A percentile compares a stretch with the other conserved stretches of the same genome.
phyloP scores from a whole-genome alignment of 345 rosid species.

The Heritiera littoralis region DNA sequence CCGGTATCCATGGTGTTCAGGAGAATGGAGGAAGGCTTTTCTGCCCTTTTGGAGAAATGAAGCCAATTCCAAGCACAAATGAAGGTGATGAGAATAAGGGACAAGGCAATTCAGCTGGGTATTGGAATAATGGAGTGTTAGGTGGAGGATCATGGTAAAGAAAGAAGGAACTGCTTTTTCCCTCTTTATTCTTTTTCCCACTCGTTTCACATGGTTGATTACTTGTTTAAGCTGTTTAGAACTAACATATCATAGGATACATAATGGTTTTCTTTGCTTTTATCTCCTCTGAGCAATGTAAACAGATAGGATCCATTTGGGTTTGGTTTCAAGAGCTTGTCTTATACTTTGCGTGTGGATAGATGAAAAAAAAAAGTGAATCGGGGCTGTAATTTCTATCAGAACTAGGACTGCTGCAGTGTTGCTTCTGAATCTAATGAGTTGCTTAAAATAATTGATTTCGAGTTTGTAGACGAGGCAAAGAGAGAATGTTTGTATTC shows the following conservation, averaged over 20 bases:
- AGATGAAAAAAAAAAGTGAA: conserved; percentile 29
- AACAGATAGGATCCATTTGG: conserved; percentile 26
- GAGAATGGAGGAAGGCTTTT: conserved; percentile 46
- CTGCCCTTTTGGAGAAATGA: conserved; percentile 49
- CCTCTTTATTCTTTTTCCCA: not conserved
- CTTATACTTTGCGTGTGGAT: conserved; percentile 24
- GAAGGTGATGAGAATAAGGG: conserved; percentile 48
- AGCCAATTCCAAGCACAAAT: conserved; percentile 32
- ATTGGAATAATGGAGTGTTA: conserved; percentile 48
- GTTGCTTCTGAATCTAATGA: conserved; percentile 17
- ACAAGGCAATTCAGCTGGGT: conserved; percentile 43
- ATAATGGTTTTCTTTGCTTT: conserved; percentile 6
- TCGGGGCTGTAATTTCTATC: conserved; percentile 19
- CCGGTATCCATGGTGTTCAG: conserved; percentile 29
- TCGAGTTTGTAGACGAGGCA: not conserved
- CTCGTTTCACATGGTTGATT: conserved; percentile 25
- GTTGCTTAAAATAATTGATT: not conserved
- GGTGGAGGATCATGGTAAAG: conserved; percentile 50
- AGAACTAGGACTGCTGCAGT: conserved; percentile 11
- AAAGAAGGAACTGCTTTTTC: conserved; percentile 8
- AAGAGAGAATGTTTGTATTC: not conserved
- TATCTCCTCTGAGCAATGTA: conserved; percentile 19
- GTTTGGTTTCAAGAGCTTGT: conserved; percentile 26
- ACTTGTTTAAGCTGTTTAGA: conserved; percentile 31
- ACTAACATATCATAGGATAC: conserved; percentile 36